These are phyloP conservation scores for Passalora sequoiae DNA, from an alignment of 2,329 filamentous ascomycete species.

Conservation along the genomic window DNA sequence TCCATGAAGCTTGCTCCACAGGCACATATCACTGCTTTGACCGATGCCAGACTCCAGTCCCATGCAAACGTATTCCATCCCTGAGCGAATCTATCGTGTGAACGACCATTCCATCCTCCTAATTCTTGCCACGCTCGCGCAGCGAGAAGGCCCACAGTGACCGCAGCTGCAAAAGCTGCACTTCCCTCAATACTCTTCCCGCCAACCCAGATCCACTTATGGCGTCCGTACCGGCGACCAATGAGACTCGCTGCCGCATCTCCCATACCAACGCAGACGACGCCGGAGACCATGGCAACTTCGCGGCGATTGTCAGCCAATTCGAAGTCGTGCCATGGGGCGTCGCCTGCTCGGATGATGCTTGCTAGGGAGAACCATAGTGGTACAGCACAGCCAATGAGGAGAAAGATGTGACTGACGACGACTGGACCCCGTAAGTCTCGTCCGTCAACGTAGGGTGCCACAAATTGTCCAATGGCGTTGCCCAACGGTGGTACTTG, in stretches of 20 bases:
- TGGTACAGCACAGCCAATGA: slow-evolving; percentile 91
- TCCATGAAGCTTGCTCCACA: slow-evolving; percentile 83
- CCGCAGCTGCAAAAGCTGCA: slow-evolving; percentile 73
- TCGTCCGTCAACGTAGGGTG: slow-evolving; percentile 88
- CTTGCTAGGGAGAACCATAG: slow-evolving; percentile 82
- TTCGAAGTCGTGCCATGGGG: slow-evolving; percentile 67
- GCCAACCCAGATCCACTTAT: slow-evolving; percentile 95
- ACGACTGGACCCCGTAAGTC: slow-evolving; percentile 92
- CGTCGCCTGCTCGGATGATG: slow-evolving; percentile 51
- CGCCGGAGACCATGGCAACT: slow-evolving; percentile 83
- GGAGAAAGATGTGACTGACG: slow-evolving; percentile 89
- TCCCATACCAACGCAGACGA: slow-evolving; percentile 90
- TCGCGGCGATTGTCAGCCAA: slow-evolving; percentile 56
- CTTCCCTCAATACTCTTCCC: slow-evolving; percentile 91
- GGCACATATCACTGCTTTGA: slow-evolving; percentile 67
- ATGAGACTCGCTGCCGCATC: slow-evolving; percentile 90
- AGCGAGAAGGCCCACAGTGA: slow-evolving; percentile 65
- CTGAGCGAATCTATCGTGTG: slow-evolving; percentile 5
- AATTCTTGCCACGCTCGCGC: slow-evolving; percentile 69
- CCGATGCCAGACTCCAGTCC: slow-evolving; percentile 31
- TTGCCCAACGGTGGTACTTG: slow-evolving; percentile 86
- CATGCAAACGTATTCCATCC: slow-evolving; percentile 13
- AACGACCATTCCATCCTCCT: slow-evolving; percentile 59
- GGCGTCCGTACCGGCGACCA: slow-evolving; percentile 75
- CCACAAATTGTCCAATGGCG: slow-evolving; percentile 78